Evolutionary conservation across 1,284 basidiomycete genomes (phyloP).

Genomic region (Austropuccinia psidii): DNA sequence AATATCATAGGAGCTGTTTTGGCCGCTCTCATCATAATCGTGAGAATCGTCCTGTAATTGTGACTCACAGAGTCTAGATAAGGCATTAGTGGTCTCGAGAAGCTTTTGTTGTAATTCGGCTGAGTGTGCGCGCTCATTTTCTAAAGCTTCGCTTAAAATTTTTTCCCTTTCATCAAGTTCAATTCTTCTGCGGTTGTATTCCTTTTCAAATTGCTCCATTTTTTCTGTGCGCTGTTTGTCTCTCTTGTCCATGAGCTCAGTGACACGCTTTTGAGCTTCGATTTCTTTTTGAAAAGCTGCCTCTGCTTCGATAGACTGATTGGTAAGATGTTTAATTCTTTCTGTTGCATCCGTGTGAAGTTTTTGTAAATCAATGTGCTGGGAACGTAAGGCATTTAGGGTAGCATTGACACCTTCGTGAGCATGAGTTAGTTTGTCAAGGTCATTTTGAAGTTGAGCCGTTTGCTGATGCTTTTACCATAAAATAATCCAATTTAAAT

Average conservation of each 20-base stretch:
- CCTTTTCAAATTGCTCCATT: constrained; percentile 66
- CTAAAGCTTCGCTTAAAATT: constrained; percentile 59
- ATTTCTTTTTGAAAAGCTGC: constrained; percentile 67
- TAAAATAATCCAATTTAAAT: neutral
- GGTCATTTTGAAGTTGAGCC: constrained; percentile 26
- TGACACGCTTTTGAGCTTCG: constrained; percentile 61
- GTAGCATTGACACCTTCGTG: constrained; percentile 10
- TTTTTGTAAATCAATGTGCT: constrained; percentile 20
- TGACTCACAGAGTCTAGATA: constrained; percentile 55
- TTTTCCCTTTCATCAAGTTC: constrained; percentile 62
- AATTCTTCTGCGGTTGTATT: constrained; percentile 65
- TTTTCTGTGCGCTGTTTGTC: constrained; percentile 69
- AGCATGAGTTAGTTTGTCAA: constrained; percentile 13
- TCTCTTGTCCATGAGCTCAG: constrained; percentile 70
- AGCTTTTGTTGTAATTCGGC: constrained; percentile 49
- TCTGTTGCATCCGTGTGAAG: constrained; percentile 5
- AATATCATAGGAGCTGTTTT: constrained; percentile 17
- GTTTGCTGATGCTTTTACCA: constrained; percentile 24
- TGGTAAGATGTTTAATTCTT: constrained; percentile 59
- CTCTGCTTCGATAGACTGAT: constrained; percentile 68
- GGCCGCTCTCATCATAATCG: constrained; percentile 20
- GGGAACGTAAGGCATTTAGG: constrained; percentile 11
- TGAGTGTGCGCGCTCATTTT: constrained; percentile 51
- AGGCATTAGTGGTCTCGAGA: constrained; percentile 55
- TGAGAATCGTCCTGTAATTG: constrained; percentile 2